Base-by-base conservation (phyloP, 306 rosid genomes). In the Hippophae tibetana region DNA sequence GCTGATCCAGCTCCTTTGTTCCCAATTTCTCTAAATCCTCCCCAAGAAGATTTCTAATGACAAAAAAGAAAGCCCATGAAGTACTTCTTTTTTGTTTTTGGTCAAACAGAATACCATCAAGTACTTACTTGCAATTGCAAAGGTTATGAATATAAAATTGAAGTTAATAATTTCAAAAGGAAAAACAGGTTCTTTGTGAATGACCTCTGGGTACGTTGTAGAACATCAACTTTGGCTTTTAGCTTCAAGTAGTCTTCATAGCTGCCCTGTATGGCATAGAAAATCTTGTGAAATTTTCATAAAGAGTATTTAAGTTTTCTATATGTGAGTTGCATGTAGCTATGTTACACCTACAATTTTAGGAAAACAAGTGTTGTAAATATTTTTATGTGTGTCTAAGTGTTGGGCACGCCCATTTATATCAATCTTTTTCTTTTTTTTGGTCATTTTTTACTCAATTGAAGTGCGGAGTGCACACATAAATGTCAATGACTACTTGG, bases 181-280 rank as follows among this genome's bases (percentile, higher is more conserved):
- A 23, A n/a, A 18, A 11, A 13, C 52, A 2, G 14, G 7, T 6
- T 12, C 1, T 44, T 14, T 47, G 38, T 52, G 53, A 44, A 27
- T n/a, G 67, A 88, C 96, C 96, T 85, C 46, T 88, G 96, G 5
- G 73, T 69, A 42, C 68, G 71, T 44, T 84, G 86, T n/a, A 88
- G 76, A 66, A 18, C 59, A 63, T 82, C 90, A 8, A 77, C 90
- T 66, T 82, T 79, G 13, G 79, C 68, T 77, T 82, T 85, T 43
- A 82, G 83, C 72, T 73, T 81, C 69, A 82, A 69, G 67, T 82
- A 88, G n/a, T 88, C 96, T 58, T 88, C 78, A 60, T 80, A 77
- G 69, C 73, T 64, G 65, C 69, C 81, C 94, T 88, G 67, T 18
- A 18, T 18, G 23, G 23, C 23, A 18, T 31, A 26, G 10, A 47